Percentiles rank a stretch among this genome's conserved stretches.
phyloP scores from a whole-genome alignment of 1,139 yeast species.

The Suhomyces choctaworum region DNA sequence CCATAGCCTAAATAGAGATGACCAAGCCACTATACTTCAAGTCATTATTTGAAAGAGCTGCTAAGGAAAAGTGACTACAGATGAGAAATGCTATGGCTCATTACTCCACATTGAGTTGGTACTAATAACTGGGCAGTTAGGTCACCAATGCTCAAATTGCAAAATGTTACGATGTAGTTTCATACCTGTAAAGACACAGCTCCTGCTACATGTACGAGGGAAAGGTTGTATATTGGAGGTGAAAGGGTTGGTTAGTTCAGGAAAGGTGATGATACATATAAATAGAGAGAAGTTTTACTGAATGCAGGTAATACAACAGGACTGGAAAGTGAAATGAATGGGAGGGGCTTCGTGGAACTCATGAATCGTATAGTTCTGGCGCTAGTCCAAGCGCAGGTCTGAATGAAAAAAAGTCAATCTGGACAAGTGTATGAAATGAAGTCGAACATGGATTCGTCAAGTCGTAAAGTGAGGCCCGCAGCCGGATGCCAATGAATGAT shows the following conservation, averaged over 20 bases:
- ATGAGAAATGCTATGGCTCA: no score
- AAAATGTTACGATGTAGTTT: no score
- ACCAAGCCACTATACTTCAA: no score
- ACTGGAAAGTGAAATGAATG: slow-evolving; percentile 3
- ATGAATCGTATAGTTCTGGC: slow-evolving; percentile 6
- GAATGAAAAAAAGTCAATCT: slow-evolving; percentile 1
- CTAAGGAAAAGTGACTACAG: no score
- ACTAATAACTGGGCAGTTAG: no score
- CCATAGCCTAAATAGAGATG: no score
- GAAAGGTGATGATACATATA: slow-evolving; percentile 3
- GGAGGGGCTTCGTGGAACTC: slow-evolving; percentile 1
- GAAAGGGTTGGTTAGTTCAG: slow-evolving; percentile 1
- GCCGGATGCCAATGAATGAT: slow-evolving; percentile 10
- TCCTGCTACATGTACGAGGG: no score
- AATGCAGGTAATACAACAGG: slow-evolving; percentile 4
- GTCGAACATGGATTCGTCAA: slow-evolving; percentile 10
- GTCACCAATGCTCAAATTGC: no score
- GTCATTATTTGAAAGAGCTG: no score
- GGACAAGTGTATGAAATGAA: slow-evolving; percentile 8
- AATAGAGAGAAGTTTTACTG: slow-evolving; percentile 1
- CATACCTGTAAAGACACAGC: no score
- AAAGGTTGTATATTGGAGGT: no score
- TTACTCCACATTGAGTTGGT: no score
- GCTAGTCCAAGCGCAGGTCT: slow-evolving; percentile 4
- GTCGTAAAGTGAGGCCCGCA: slow-evolving; percentile 5